Base-by-base conservation (phyloP, 164 flowering plant genomes). In the Buxus sempervirens region DNA sequence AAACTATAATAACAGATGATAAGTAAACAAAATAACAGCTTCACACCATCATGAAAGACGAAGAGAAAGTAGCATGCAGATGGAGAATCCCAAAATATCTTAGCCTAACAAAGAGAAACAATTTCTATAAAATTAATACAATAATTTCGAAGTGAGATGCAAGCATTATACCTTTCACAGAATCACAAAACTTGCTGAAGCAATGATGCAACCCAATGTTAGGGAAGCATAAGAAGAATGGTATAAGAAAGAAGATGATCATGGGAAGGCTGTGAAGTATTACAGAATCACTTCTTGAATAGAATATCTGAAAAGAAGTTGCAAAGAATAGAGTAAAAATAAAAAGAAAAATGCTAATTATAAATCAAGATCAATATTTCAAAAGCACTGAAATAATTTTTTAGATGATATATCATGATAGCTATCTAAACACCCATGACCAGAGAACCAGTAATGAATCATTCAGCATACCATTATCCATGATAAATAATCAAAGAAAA, bases 401-500 rank as follows among this genome's bases (percentile, higher is more conserved):
- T 45, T 45, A 45, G 51, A 45, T 45, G 16, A 10, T 25, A 9
- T 23, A 56, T 14, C 48, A 49, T 42, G 10, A 15, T 36, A 63
- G 48, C 62, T 21, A 25, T 54, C 55, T 65, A 13, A 65, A 8
- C 0, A 23, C 38, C 61, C 26, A 58, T 16, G 25, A 27, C 14
- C 27, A 27, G 3, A 58, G 41, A 0, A 26, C 5, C 55, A 54
- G 25, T 63, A 27, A 58, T 18, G 23, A 64, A 28, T 41, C 12
- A 14, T 56, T 23, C 42, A 54, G 56, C 82, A 21, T 86, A 95
- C 99, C 98, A 90, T 84, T 73, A 90, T 78, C 79, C 68, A 77
- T 59, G 96, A 70, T 25, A 90, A 71, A 79, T 89, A 92, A 75
- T 95, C 99, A 73, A 92, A 95, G 86, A 90, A 95, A 68, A 90